A percentile compares a stretch with the other conserved stretches of the same genome.
phyloP scores from a whole-genome alignment of 2,329 filamentous ascomycete genomes.

The Verticillium nubilum region DNA sequence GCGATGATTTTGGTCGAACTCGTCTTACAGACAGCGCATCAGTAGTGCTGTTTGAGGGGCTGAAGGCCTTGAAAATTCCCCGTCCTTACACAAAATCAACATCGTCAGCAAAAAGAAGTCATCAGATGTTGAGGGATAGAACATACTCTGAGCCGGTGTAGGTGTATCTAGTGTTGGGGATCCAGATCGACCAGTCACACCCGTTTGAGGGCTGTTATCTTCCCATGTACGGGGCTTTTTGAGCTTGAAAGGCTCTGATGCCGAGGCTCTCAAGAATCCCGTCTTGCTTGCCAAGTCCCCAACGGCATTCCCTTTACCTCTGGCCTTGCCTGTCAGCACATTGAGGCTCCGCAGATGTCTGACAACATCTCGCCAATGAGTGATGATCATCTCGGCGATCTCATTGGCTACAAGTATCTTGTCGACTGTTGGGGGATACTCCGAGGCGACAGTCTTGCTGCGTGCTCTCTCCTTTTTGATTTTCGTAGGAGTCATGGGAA shows the following conservation, averaged over 20 bases:
- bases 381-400: conserved; percentile 60
- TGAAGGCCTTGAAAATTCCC: conserved; percentile 4
- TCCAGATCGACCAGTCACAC: conserved; percentile 15
- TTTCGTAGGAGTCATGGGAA: conserved; percentile 37
- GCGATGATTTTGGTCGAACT: conserved; percentile 9
- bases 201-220: conserved; percentile 11
- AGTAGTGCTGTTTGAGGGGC: background rate
- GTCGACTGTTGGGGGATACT: conserved; percentile 24
- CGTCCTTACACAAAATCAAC: conserved; percentile 1
- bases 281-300: conserved; percentile 5
- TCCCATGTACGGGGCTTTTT: conserved; percentile 31
- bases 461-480: conserved; percentile 32
- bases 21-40: conserved; percentile 12
- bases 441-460: conserved; percentile 19
- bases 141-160: conserved; percentile 21
- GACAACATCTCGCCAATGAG: conserved; percentile 60
- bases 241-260: conserved; percentile 33
- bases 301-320: conserved; percentile 9
- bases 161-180: conserved; percentile 33
- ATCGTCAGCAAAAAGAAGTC: conserved; percentile 6
- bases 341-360: conserved; percentile 50
- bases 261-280: conserved; percentile 28
- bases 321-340: conserved; percentile 17
- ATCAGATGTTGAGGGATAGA: background rate
- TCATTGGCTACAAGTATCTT: conserved; percentile 53